Base-by-base conservation (phyloP, 257 asterid species). In the Penstemon newberryi region DNA sequence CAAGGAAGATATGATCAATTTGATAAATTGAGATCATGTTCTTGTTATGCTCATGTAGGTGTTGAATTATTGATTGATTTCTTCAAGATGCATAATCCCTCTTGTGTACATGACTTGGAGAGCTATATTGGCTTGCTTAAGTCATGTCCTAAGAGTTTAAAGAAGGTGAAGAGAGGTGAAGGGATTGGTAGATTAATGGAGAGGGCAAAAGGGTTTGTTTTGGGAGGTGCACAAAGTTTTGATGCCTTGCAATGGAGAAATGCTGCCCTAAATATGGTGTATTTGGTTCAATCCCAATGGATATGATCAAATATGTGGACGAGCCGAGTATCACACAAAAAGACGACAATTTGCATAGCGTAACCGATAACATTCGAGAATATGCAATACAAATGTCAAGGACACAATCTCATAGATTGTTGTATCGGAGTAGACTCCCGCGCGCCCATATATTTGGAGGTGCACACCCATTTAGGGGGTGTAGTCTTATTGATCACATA, bases 61-160 rank as follows among this genome's bases (percentile, higher is more conserved):
- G 92, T 88, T 1, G 95, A 88, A 41, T 66, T 88, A 50, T 10
- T 80, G 73, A 51, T 88, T 3, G 85, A 88, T 72, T 88, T 88
- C 25, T 84, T 80, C 71, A 80, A 80, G 77, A 77, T 88, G 76
- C 77, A 82, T 8, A 82, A 88, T 66, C 95, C 92, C 1, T 82
- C 86, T 19, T 85, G 90, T 65, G 92, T 84, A 18, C 95, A 88
- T 69, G 92, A 85, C 47, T 72, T 85, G 76, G 87, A 71, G 47
- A 73, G 75, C 43, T 86, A 88, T 57, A 84, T 88, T 56, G 79
- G 73, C 10, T 71, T 88, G 78, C 80, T 85, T 0, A 83, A 73
- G 55, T 56, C 60, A 25, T 74, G 80, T 58, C 80, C 78, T 1
- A 73, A 70, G 39, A 69, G 71, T 57, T 45, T 58, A 38, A 12